Conservation (phyloP, 495 filamentous ascomycete genomes). For the Daldinia vernicosa region DNA sequence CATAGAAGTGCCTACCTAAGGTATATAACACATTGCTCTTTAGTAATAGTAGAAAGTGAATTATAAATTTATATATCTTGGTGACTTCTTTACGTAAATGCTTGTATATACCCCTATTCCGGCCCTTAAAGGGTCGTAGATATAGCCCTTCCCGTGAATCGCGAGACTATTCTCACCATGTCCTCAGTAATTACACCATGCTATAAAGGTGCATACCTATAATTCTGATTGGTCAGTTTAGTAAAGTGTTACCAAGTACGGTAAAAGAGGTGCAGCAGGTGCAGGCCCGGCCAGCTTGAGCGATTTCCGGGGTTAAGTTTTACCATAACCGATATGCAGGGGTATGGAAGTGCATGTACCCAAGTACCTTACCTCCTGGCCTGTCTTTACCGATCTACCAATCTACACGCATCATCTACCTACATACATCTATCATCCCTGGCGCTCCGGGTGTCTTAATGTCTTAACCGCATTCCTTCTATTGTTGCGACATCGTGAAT, state of each 20-base stretch:
- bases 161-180: neutral
- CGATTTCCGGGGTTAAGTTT: conserved; percentile 11
- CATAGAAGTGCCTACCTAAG: no score
- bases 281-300: neutral
- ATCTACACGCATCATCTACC: conserved; percentile 27
- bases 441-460: conserved; percentile 23
- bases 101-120: neutral
- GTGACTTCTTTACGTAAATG: no score
- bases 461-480: conserved; percentile 32
- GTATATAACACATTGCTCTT: no score
- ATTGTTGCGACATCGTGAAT: conserved; percentile 28
- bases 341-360: conserved; percentile 1
- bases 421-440: conserved; percentile 23
- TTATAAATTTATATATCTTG: no score
- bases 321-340: conserved; percentile 25
- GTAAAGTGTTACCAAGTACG: neutral
- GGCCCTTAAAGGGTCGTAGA: neutral
- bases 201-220: no score
- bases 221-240: neutral
- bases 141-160: neutral
- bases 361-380: conserved; percentile 4
- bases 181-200: no score
- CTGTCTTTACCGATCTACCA: conserved; percentile 20
- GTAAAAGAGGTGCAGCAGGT: neutral
- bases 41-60: no score